These are phyloP conservation scores for Gossypium longicalyx DNA, from an alignment of 345 rosid genomes.

Conservation along the genomic window DNA sequence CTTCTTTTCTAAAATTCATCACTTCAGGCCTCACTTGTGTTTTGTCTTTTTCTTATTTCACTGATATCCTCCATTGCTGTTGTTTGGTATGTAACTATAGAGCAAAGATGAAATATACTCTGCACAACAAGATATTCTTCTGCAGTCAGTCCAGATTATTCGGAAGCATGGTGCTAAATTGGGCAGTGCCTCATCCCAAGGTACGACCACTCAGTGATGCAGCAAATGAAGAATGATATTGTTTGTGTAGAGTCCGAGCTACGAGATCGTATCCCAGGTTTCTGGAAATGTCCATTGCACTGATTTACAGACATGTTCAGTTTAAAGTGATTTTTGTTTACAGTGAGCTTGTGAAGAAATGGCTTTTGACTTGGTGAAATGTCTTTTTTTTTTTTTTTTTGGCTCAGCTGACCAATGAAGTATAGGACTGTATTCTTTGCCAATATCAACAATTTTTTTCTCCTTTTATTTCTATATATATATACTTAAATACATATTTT, in stretches of 20 bases:
- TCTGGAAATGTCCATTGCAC: neutral
- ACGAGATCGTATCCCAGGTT: neutral
- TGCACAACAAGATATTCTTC: constrained; percentile 67
- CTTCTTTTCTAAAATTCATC: neutral
- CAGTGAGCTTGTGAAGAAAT: neutral
- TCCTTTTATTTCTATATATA: too few relatives aligned
- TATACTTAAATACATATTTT: too few relatives aligned
- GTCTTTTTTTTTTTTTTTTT: neutral
- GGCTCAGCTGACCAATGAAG: neutral
- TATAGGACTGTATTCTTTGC: neutral
- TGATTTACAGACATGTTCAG: neutral
- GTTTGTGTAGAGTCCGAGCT: neutral
- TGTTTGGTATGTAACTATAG: constrained; percentile 29
- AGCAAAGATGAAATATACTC: constrained; percentile 65
- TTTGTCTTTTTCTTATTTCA: neutral
- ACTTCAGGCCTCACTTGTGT: neutral
- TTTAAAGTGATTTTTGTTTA: neutral
- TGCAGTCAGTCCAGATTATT: constrained; percentile 60
- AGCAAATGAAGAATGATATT: constrained; percentile 2
- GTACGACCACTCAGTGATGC: constrained; percentile 14
- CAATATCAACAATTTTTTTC: neutral
- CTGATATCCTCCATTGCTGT: neutral
- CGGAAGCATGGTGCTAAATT: constrained; percentile 66
- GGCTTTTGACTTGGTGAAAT: neutral
- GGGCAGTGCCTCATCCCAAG: constrained; percentile 43